A percentile compares a stretch with the other conserved stretches of the same genome.
These are phyloP conservation scores for Penicillium sp. DNA, from an alignment of 2,329 filamentous ascomycete species.

Conservation along the genomic window DNA sequence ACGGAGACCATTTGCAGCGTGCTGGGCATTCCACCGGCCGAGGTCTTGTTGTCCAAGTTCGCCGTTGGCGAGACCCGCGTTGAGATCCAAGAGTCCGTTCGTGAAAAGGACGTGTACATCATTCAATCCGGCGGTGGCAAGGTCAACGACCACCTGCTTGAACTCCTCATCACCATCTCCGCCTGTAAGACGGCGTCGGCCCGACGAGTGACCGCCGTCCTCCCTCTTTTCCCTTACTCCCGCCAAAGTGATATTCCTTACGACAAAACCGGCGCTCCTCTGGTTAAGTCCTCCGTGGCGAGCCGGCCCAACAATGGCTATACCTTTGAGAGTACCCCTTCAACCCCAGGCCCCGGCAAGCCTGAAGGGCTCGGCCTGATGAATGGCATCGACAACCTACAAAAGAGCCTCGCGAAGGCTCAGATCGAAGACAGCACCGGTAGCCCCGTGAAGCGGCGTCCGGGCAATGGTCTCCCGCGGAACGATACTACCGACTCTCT, in stretches of 20 bases:
- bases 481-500: constrained; percentile 40
- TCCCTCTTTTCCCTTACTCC: constrained; percentile 95
- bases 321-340: constrained; percentile 89
- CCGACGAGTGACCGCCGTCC: constrained; percentile 85
- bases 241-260: constrained; percentile 95
- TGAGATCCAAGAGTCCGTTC: constrained; percentile 93
- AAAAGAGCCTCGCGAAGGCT: constrained; percentile 69
- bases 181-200: constrained; percentile 95
- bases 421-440: constrained; percentile 55
- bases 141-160: constrained; percentile 95
- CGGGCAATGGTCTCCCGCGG: constrained; percentile 41
- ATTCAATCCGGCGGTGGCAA: constrained; percentile 89
- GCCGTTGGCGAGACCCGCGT: constrained; percentile 91
- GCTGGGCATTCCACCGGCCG: constrained; percentile 79
- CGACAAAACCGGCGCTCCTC: constrained; percentile 88
- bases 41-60: constrained; percentile 86
- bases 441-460: constrained; percentile 45
- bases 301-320: constrained; percentile 53
- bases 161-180: constrained; percentile 97
- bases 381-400: constrained; percentile 67
- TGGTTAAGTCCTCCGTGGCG: constrained; percentile 63
- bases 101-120: constrained; percentile 98
- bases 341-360: constrained; percentile 73
- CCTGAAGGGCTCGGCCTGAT: constrained; percentile 63
- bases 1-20: constrained; percentile 83